These are phyloP conservation scores for Arctostaphylos glauca DNA, from an alignment of 148 eudicot genomes.

Conservation along the genomic window DNA sequence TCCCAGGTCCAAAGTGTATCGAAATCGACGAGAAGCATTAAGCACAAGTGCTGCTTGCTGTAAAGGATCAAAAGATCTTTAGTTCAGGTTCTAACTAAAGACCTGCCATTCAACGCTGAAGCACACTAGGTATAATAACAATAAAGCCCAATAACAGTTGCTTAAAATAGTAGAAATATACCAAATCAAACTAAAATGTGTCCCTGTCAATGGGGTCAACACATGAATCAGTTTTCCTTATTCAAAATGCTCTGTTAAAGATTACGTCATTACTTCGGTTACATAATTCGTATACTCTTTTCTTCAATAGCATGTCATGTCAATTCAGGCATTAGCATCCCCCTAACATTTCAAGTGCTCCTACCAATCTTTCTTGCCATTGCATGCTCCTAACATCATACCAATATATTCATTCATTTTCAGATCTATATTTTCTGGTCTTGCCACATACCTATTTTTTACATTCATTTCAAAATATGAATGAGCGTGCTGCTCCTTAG, in stretches of 20 bases:
- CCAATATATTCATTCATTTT: not conserved
- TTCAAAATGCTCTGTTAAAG: not conserved
- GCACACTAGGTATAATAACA: not conserved
- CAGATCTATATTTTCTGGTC: not conserved
- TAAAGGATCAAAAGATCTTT: slow-evolving; percentile 11
- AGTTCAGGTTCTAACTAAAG: slow-evolving; percentile 11
- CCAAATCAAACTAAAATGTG: slow-evolving; percentile 1
- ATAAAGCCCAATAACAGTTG: not conserved
- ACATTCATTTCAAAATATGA: not conserved
- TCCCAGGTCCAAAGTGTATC: slow-evolving; percentile 80
- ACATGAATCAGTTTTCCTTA: not conserved
- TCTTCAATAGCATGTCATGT: not conserved
- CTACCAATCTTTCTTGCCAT: not conserved
- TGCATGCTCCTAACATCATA: not conserved
- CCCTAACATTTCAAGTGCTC: not conserved
- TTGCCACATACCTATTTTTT: not conserved
- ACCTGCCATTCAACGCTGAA: not conserved
- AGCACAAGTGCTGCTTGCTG: slow-evolving; percentile 98
- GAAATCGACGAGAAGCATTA: slow-evolving; percentile 92
- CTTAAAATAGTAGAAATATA: not conserved
- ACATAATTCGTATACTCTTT: not conserved
- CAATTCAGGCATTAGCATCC: not conserved
- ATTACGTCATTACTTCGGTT: not conserved
- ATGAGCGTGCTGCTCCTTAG: not conserved
- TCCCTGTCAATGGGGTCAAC: not conserved